phyloP scores from a whole-genome alignment of 192 early-diverging fungal genomes.

The Phycomyces blakesleeanus region DNA sequence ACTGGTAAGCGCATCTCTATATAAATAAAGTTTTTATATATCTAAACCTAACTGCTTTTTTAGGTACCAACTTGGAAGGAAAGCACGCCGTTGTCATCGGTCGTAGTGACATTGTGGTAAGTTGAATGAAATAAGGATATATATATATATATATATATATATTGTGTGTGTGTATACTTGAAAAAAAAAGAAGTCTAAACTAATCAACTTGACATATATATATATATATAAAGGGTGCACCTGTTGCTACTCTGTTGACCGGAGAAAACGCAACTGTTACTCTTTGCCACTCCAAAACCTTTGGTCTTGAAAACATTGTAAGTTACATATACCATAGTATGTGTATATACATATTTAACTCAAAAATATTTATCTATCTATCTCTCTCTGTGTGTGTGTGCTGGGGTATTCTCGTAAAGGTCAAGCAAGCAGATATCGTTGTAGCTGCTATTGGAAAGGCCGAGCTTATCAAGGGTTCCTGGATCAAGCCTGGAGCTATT shows the following conservation, averaged over 20 bases:
- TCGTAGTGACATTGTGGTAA: slow-evolving; percentile 91
- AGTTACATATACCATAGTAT: too few species aligned
- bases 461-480: slow-evolving; percentile 81
- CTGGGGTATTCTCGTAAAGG: too few species aligned
- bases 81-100: slow-evolving; percentile 93
- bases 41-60: background rate
- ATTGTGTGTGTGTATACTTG: too few species aligned
- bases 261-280: slow-evolving; percentile 86
- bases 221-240: slow-evolving; percentile 54
- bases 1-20: slow-evolving; percentile 33
- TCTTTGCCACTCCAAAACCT: slow-evolving; percentile 85
- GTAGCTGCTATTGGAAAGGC: slow-evolving; percentile 83
- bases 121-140: too few species aligned
- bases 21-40: slow-evolving; percentile 13
- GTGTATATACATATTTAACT: too few species aligned
- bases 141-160: too few species aligned
- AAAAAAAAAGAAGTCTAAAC: too few species aligned
- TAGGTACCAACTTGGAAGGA: slow-evolving; percentile 60
- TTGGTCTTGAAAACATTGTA: slow-evolving; percentile 72
- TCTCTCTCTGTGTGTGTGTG: too few species aligned
- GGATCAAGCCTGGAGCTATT: slow-evolving; percentile 90
- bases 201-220: too few species aligned
- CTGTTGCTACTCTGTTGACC: slow-evolving; percentile 78
- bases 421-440: slow-evolving; percentile 76
- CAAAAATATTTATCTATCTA: too few species aligned